These are phyloP conservation scores for Hibiscus tridactylites DNA, from an alignment of 345 rosid species.

Conservation along the genomic window DNA sequence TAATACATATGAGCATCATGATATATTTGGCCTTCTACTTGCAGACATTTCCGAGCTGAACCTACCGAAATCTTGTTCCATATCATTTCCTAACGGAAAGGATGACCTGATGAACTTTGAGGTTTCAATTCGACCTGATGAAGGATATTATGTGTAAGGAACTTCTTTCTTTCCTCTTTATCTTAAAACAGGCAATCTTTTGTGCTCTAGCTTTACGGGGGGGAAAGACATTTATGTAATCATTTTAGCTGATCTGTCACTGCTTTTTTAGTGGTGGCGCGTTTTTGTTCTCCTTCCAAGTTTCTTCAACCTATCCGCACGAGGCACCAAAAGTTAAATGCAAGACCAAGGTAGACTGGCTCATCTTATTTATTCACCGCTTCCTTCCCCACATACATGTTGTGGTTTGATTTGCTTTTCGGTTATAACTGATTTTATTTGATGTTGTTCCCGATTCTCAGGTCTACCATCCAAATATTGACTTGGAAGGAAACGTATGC, in stretches of 20 bases:
- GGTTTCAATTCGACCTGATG: slow-evolving; percentile 75
- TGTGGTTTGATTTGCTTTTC: slow-evolving; percentile 9
- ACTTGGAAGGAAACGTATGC: slow-evolving; percentile 96
- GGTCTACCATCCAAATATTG: slow-evolving; percentile 97
- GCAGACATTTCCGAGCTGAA: slow-evolving; percentile 73
- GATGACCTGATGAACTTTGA: slow-evolving; percentile 81
- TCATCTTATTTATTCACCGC: background rate
- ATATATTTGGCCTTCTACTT: background rate
- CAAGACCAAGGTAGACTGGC: slow-evolving; percentile 72
- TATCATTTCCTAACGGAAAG: slow-evolving; percentile 69
- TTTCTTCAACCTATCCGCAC: slow-evolving; percentile 81
- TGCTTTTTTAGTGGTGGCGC: slow-evolving; percentile 54
- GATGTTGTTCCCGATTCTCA: slow-evolving; percentile 15
- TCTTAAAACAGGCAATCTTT: background rate
- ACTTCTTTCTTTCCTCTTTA: background rate
- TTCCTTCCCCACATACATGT: background rate
- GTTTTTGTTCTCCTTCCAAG: slow-evolving; percentile 81
- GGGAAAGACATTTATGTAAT: background rate
- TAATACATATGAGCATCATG: background rate
- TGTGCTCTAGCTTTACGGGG: background rate
- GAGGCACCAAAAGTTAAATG: slow-evolving; percentile 97
- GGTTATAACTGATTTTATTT: background rate
- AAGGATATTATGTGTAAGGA: slow-evolving; percentile 75
- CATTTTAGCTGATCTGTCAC: background rate
- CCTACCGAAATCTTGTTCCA: slow-evolving; percentile 58